Evolutionary conservation across 805 yeast genomes (phyloP).

Genomic region (Cyberlindnera mrakii): DNA sequence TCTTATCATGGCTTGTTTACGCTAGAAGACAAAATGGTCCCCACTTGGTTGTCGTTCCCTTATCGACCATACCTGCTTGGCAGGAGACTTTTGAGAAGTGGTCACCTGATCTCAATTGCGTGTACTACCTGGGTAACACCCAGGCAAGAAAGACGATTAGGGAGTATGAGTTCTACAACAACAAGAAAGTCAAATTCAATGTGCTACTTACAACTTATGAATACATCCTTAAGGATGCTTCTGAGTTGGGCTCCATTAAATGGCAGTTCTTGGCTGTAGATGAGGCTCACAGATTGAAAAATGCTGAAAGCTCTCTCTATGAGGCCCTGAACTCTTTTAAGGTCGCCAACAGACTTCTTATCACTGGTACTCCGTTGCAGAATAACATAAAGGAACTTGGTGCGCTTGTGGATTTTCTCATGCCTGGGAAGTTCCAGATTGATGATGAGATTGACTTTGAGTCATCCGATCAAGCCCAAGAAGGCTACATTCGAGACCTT

Average conservation of each 20-base stretch:
- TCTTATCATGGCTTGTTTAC: constrained; percentile 88
- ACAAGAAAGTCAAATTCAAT: constrained; percentile 79
- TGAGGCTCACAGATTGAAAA: constrained; percentile 95
- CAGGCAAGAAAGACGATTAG: constrained; percentile 77
- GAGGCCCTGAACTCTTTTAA: constrained; percentile 81
- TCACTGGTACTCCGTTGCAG: constrained; percentile 97
- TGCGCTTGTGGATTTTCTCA: constrained; percentile 87
- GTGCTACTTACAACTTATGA: constrained; percentile 93
- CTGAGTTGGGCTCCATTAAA: constrained; percentile 71
- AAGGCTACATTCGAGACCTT: constrained; percentile 76
- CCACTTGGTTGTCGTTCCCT: constrained; percentile 91
- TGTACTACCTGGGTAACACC: constrained; percentile 89
- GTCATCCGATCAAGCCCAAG: constrained; percentile 75
- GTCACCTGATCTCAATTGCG: constrained; percentile 94
- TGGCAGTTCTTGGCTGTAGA: constrained; percentile 99
- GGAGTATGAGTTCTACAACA: constrained; percentile 76
- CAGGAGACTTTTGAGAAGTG: constrained; percentile 97
- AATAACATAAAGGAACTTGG: constrained; percentile 93
- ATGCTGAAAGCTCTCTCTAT: constrained; percentile 88
- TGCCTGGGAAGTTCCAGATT: constrained; percentile 89
- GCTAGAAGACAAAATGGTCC: constrained; percentile 98
- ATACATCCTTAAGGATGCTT: constrained; percentile 84
- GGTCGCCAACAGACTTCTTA: constrained; percentile 76
- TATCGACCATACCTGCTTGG: constrained; percentile 97
- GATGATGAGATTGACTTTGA: constrained; percentile 90